Conservation (phyloP, 495 filamentous ascomycete genomes). For the Extremus antarcticus region DNA sequence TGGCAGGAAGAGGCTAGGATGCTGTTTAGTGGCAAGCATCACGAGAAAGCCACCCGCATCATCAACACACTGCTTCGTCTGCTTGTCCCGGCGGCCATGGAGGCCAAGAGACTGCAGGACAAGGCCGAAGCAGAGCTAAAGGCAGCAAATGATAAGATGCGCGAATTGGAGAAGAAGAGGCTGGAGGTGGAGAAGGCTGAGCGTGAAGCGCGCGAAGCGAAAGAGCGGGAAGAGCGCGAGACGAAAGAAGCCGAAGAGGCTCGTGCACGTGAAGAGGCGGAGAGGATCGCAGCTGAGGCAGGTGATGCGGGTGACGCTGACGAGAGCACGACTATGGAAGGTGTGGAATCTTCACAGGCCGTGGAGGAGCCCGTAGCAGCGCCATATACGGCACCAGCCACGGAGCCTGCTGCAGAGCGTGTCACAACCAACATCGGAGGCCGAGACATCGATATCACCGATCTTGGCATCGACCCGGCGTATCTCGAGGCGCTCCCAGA, state of each 20-base stretch:
- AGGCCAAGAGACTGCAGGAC: conserved; percentile 56
- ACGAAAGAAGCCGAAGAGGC: conserved; percentile 51
- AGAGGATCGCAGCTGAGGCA: conserved; percentile 27
- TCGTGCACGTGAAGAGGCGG: conserved; percentile 38
- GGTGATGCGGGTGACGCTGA: conserved; percentile 28
- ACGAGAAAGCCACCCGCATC: conserved; percentile 63
- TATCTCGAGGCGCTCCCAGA: conserved; percentile 92
- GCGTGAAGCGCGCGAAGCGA: conserved; percentile 31
- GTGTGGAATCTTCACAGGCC: conserved; percentile 52
- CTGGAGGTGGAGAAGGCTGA: conserved; percentile 43
- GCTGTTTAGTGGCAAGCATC: conserved; percentile 57
- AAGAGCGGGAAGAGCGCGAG: conserved; percentile 39
- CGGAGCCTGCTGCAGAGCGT: conserved; percentile 30
- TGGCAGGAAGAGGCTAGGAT: conserved; percentile 90
- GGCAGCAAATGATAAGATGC: conserved; percentile 18
- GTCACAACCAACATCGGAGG: conserved; percentile 73
- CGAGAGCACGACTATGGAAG: conserved; percentile 57
- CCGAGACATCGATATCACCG: conserved; percentile 79
- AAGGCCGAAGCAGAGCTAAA: conserved; percentile 42
- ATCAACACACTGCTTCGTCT: conserved; percentile 59
- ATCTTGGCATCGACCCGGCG: conserved; percentile 82
- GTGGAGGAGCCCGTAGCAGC: conserved; percentile 18
- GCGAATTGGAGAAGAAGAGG: conserved; percentile 27
- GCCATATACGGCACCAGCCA: conserved; percentile 15
- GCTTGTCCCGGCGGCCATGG: conserved; percentile 75